Conservation (phyloP, 208 protist genomes). For the Wallacemonas collosoma region DNA sequence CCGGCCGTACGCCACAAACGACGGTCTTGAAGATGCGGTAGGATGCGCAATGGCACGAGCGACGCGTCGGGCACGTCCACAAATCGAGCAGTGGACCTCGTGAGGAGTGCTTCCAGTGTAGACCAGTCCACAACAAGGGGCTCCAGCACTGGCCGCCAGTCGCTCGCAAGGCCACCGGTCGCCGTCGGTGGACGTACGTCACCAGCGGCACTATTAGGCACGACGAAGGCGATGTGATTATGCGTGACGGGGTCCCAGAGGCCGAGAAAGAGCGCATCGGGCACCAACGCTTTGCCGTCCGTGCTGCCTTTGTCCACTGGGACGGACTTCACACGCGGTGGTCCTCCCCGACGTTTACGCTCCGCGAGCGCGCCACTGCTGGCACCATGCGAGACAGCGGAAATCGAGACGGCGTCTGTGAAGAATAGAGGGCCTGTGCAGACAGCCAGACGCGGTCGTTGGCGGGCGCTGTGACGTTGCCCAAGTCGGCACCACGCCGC, state of each 20-base stretch:
- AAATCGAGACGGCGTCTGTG: background rate
- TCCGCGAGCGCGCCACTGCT: too few relatives aligned
- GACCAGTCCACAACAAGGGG: conserved; percentile 23
- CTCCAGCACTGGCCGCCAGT: conserved; percentile 13
- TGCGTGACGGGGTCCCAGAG: conserved; percentile 49
- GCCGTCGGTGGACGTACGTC: conserved; percentile 11
- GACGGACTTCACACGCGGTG: background rate
- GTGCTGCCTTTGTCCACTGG: background rate
- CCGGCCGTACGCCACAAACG: background rate
- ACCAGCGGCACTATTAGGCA: conserved; percentile 39
- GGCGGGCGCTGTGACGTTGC: background rate
- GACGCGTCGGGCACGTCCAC: background rate
- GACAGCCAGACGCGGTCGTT: conserved; percentile 13
- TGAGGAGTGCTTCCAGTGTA: conserved; percentile 27
- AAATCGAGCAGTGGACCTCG: conserved; percentile 22
- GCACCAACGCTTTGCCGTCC: conserved; percentile 10
- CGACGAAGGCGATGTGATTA: conserved; percentile 48
- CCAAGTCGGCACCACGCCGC: background rate
- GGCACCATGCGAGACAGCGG: too few relatives aligned
- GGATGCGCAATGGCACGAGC: background rate
- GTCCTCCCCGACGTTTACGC: background rate
- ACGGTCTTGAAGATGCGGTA: conserved; percentile 2
- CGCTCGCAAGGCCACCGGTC: conserved; percentile 4
- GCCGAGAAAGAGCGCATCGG: conserved; percentile 56
- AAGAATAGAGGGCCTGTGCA: conserved; percentile 22